These are phyloP conservation scores for Annulohypoxylon maeteangense DNA, from an alignment of 495 filamentous ascomycete genomes.

Conservation along the genomic window DNA sequence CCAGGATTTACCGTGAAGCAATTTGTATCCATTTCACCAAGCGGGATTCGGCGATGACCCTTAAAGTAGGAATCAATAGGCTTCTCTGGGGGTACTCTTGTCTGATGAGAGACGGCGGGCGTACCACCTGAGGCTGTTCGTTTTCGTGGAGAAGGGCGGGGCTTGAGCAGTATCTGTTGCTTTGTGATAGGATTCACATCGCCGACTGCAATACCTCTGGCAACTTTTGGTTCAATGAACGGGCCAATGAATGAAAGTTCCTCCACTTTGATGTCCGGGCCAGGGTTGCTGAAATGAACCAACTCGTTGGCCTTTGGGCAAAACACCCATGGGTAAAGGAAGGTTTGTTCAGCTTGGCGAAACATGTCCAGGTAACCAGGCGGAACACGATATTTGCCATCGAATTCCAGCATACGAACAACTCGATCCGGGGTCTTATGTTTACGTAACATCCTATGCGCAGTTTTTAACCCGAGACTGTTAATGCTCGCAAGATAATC, in stretches of 20 bases:
- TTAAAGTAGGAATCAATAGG: constrained; percentile 84
- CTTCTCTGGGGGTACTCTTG: constrained; percentile 64
- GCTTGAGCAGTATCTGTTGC: constrained; percentile 64
- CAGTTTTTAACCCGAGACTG: constrained; percentile 91
- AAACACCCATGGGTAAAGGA: constrained; percentile 93
- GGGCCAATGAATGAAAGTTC: constrained; percentile 83
- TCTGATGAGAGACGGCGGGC: constrained; percentile 41
- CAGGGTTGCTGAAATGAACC: constrained; percentile 75
- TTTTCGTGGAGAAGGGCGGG: constrained; percentile 50
- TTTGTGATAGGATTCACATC: constrained; percentile 93
- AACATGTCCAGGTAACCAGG: constrained; percentile 80
- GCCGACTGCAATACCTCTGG: constrained; percentile 80
- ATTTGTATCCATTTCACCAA: constrained; percentile 89
- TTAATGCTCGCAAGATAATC: constrained; percentile 89
- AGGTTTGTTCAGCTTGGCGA: constrained; percentile 87
- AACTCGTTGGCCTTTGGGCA: constrained; percentile 77
- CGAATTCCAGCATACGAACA: constrained; percentile 84
- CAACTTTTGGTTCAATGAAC: constrained; percentile 73
- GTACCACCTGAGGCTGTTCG: constrained; percentile 50
- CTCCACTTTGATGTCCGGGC: constrained; percentile 66
- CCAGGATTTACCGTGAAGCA: constrained; percentile 64
- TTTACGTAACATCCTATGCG: constrained; percentile 87
- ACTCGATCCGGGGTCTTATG: constrained; percentile 86
- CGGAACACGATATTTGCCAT: constrained; percentile 84
- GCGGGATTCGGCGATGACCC: constrained; percentile 72